Evolutionary conservation across 2,329 filamentous ascomycete genomes (phyloP), one percentile per base, ranked within the genome.

Genomic region (Neonectria ditissima): DNA sequence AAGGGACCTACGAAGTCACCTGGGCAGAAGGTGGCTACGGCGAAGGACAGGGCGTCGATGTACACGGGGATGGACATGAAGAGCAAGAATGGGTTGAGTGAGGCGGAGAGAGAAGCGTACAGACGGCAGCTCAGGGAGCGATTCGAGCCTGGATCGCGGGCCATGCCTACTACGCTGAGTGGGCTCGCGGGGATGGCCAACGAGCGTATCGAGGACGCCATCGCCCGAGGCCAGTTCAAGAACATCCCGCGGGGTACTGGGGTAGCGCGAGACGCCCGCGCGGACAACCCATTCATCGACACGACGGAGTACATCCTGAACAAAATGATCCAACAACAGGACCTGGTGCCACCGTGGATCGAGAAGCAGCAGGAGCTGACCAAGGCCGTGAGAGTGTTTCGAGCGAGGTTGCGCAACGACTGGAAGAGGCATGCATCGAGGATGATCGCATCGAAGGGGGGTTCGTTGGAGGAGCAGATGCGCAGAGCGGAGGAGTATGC

Each of bases 301-400:
- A 98, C 95, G 0, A 98, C 96, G 0, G 95, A 98, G 79, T 97
- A 97, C 77, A 92, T 98, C 72, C 91, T 98, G 91, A 98, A 99
- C 80, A 96, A 97, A 80, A 97, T 98, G 82, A 97, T 99, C 67
- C 92, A 97, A 80, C 91, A 92, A 62, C 96, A 99, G 78, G 94
- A 97, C 20, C 92, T 98, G 63, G 93, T 97, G 1, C 96, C 96
- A 1, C 95, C 95, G 0, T 99, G 96, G 96, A 98, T 99, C 63
- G 96, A 99, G 79, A 98, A 97, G 80, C 96, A 99, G 77, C 95
- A 98, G 76, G 94, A 97, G 73, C 82, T 98, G 6, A 85, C 89
- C 11, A 89, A 87, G 64, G 86, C 92, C 0, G 86, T 90, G 1
- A 85, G 83, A 13, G 83, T 84, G 1, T 97, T 99, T 75, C 87